Conservation (phyloP, 139 green algal species). For the Diplosphaera chodatii region DNA sequence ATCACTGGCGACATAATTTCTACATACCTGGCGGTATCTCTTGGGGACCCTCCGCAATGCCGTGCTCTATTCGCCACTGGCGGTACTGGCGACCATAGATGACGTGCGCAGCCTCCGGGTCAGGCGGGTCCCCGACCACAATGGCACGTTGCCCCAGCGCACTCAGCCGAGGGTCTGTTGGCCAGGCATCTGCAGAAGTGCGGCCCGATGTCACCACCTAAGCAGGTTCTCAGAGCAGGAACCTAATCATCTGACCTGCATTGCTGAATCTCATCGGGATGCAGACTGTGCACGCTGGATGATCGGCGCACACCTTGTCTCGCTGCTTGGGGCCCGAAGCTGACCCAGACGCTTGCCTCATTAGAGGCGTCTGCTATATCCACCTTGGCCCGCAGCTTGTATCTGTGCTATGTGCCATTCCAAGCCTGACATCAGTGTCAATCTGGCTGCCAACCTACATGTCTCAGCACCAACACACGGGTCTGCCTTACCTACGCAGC, state of each 20-base stretch:
- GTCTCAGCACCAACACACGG: too few relatives aligned
- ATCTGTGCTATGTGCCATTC: too few relatives aligned
- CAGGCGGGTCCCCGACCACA: conserved; percentile 15
- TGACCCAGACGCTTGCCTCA: conserved; percentile 38
- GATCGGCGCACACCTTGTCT: background rate
- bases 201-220: too few relatives aligned
- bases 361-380: conserved; percentile 55
- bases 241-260: too few relatives aligned
- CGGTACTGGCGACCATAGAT: conserved; percentile 28
- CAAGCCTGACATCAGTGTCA: too few relatives aligned
- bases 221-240: too few relatives aligned
- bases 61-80: conserved; percentile 60
- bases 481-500: conserved; percentile 6
- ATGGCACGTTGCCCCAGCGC: conserved; percentile 56
- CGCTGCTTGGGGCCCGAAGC: conserved; percentile 24
- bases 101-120: background rate
- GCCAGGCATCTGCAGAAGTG: conserved; percentile 43
- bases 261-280: too few relatives aligned
- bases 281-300: too few relatives aligned
- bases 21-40: conserved; percentile 70
- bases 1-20: too few relatives aligned
- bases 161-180: conserved; percentile 51
- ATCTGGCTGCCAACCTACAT: too few relatives aligned
- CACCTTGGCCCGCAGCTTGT: conserved; percentile 69
- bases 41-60: conserved; percentile 74